Base-by-base conservation (phyloP, 805 yeast species). In the Kuraishia piskuri region DNA sequence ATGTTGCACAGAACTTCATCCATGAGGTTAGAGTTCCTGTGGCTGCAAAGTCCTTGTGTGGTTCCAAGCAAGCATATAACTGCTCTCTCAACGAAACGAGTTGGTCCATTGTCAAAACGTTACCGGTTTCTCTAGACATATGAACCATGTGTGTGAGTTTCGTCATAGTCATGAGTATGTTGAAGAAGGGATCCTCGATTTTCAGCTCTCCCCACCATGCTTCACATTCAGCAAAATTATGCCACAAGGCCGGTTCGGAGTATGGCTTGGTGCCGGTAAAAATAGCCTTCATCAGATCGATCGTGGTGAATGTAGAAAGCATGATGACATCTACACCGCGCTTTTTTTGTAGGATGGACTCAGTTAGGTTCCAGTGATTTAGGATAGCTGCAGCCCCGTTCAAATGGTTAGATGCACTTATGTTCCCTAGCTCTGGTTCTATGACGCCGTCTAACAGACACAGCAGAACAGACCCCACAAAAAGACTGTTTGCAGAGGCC, bases 201-300 rank as follows among this genome's bases (percentile, higher is more conserved):
- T 17, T 25, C 40, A 64, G 37, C n/a, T 37, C 59, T 3, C 68
- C 68, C 56, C 63, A 65, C 68, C 68, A 65, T 22, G 63, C 61
- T 37, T 63, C 65, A 48, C 56, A 55, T 8, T 54, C 53, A 1
- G 55, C 58, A 49, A 65, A 59, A 4, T 31, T 37, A 17, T 53
- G 51, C 68, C 68, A 65, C 37, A 52, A 58, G 2, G 44, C 19
- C 9, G 52, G 46, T 3, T 58, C 56, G 14, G 62, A 52, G 51
- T 59, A 61, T 20, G 63, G 57, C 20, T 46, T 47, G 17, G 12
- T 58, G 1, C 65, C 61, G 1, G 64, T 53, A 10, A 65, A 52
- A 5, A 63, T 19, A 48, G 64, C 60, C 49, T 60, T 59, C 12
- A 59, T 61, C 6, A 63, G 54, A 53, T 65, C 67, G 62, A 63